Base-by-base conservation (phyloP, 2,329 filamentous ascomycete species). In the Celoporthe dispersa region DNA sequence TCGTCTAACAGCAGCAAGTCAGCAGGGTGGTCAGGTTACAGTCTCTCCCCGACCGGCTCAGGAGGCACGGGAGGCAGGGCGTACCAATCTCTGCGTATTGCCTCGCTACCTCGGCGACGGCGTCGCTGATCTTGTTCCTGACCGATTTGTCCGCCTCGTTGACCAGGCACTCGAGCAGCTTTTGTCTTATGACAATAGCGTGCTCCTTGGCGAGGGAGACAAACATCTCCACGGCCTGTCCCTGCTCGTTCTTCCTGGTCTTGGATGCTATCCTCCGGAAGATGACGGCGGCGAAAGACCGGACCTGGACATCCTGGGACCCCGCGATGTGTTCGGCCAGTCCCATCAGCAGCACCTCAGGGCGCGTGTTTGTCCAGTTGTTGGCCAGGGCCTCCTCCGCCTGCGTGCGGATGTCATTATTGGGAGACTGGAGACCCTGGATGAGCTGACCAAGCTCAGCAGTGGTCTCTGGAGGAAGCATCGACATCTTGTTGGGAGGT, bases 111-210 rank as follows among this genome's bases (percentile, higher is more conserved):
- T 99, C 96, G 33, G 96, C 96, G 72, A 98, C 92, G n/a, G 95
- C 94, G 82, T 99, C 96, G 76, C 94, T 96, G 78, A 98, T 92
- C 82, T 99, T 99, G 84, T 97, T 96, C 76, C 96, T 88, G 62
- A 97, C 92, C 53, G 88, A 85, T 72, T 90, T 87, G 72, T 92
- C 88, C 31, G 88, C 84, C 82, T 98, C 96, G 72, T 84, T 85
- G 70, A 89, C 89, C 67, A 98, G 85, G 66, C 89, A 90, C 77
- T 94, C 88, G 57, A 98, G 87, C 70, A 98, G 85, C 80, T 95
- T 97, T 77, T 92, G 87, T 75, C 94, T 90, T 76, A 98, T 97
- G 63, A 89, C 91, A 64, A 89, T 84, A 73, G 92, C 91, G 79
- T 96, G 91, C 48, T 93, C 90, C 70, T 87, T 84, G 73, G 87